Conservation (phyloP, 345 rosid species). For the Hypericum androsaemum region DNA sequence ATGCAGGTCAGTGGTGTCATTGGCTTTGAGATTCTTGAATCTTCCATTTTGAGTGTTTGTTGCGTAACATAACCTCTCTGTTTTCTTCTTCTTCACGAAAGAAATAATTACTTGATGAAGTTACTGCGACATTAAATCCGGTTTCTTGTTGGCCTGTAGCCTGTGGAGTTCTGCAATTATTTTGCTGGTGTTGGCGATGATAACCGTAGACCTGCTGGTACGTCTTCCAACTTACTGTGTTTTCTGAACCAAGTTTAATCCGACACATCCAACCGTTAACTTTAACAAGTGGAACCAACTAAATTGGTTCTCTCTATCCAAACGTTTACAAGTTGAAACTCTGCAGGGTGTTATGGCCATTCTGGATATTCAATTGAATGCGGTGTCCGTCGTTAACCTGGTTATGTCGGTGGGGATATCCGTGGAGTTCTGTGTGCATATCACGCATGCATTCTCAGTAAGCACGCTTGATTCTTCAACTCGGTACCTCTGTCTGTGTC, state of each 20-base stretch:
- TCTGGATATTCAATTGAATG: constrained; percentile 81
- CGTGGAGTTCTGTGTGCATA: constrained; percentile 94
- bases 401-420: constrained; percentile 94
- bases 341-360: constrained; percentile 95
- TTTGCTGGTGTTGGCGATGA: constrained; percentile 77
- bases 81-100: not conserved
- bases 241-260: constrained; percentile 1
- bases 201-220: constrained; percentile 86
- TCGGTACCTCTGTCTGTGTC: not conserved
- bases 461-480: constrained; percentile 15
- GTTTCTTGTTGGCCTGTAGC: constrained; percentile 28
- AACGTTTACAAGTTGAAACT: constrained; percentile 19
- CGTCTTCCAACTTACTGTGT: constrained; percentile 1
- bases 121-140: not conserved
- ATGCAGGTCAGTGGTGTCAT: constrained; percentile 56
- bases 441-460: constrained; percentile 83
- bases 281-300: not conserved
- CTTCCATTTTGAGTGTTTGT: not conserved
- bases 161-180: constrained; percentile 90
- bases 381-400: constrained; percentile 89
- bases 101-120: not conserved
- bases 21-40: not conserved
- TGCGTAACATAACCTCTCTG: no score
- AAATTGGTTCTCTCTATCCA: not conserved
- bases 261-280: not conserved